Percentiles rank a stretch among this genome's conserved stretches.
Evolutionary conservation across 257 asterid species (phyloP).

Genomic region (Verbena officinalis): DNA sequence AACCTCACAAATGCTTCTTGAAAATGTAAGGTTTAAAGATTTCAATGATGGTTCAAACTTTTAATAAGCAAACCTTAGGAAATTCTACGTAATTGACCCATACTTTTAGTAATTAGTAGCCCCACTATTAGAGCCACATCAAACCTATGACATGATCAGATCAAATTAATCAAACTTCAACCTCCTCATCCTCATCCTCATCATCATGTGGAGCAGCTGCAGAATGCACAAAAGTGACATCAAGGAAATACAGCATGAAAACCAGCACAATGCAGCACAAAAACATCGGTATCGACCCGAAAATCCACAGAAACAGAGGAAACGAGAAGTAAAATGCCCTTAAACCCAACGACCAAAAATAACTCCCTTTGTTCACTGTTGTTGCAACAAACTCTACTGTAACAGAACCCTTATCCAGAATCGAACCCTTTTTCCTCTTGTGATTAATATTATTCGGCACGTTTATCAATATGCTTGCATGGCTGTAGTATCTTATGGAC

Average conservation of each 20-base stretch:
- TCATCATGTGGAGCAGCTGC: conserved; percentile 14
- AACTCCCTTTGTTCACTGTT: conserved; percentile 73
- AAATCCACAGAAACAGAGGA: conserved; percentile 85
- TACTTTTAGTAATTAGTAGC: too few relatives aligned
- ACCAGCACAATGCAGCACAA: conserved; percentile 54
- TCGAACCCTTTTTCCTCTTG: conserved; percentile 4
- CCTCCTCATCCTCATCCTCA: conserved; percentile 21
- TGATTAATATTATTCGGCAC: conserved; percentile 46
- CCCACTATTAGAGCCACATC: not conserved
- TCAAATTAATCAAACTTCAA: not conserved
- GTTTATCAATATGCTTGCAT: conserved; percentile 84
- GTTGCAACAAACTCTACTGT: conserved; percentile 66
- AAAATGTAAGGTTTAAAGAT: too few relatives aligned
- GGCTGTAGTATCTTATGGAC: conserved; percentile 89
- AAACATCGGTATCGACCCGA: conserved; percentile 92
- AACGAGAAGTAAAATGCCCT: conserved; percentile 82
- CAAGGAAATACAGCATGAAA: conserved; percentile 68
- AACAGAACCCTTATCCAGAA: conserved; percentile 25
- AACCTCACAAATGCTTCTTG: too few relatives aligned
- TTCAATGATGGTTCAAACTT: too few relatives aligned
- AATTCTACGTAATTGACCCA: too few relatives aligned
- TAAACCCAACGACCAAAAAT: conserved; percentile 93
- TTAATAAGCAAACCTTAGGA: too few relatives aligned
- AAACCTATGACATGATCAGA: conserved; percentile 1
- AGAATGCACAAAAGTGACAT: conserved; percentile 37